These are phyloP conservation scores for Mentha longifolia DNA, from an alignment of 257 asterid genomes.

Conservation along the genomic window DNA sequence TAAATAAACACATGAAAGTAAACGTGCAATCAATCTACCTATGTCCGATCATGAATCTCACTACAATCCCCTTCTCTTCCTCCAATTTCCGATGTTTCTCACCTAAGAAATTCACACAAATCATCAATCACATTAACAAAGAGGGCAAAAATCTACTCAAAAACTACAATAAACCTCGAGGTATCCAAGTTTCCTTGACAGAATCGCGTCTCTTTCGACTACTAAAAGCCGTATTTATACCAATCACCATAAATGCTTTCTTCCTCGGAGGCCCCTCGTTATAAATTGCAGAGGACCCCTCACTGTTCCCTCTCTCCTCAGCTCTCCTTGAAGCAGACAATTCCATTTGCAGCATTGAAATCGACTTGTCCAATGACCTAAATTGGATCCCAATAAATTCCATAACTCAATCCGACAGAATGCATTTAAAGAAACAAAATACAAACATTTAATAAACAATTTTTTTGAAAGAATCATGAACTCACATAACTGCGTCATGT, in stretches of 20 bases:
- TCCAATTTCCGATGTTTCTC: constrained; percentile 77
- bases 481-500: constrained; percentile 92
- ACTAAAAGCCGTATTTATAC: constrained; percentile 95
- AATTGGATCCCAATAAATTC: constrained; percentile 17
- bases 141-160: background rate
- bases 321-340: constrained; percentile 68
- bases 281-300: constrained; percentile 41
- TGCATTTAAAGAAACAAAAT: background rate
- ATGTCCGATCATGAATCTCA: constrained; percentile 97
- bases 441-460: background rate
- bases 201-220: constrained; percentile 96
- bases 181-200: constrained; percentile 95
- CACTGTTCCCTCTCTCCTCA: constrained; percentile 47
- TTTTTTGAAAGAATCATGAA: constrained; percentile 18
- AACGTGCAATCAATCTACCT: constrained; percentile 53
- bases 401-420: constrained; percentile 14
- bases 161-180: constrained; percentile 64
- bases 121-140: background rate
- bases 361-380: constrained; percentile 91
- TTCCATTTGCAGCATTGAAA: constrained; percentile 95
- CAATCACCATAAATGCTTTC: constrained; percentile 90
- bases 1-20: background rate
- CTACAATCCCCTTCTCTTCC: constrained; percentile 90
- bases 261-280: constrained; percentile 51
- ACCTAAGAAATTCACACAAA: constrained; percentile 47